Base-by-base conservation (phyloP, 768 basidiomycete genomes). In the Macrolepiota dolichaula region DNA sequence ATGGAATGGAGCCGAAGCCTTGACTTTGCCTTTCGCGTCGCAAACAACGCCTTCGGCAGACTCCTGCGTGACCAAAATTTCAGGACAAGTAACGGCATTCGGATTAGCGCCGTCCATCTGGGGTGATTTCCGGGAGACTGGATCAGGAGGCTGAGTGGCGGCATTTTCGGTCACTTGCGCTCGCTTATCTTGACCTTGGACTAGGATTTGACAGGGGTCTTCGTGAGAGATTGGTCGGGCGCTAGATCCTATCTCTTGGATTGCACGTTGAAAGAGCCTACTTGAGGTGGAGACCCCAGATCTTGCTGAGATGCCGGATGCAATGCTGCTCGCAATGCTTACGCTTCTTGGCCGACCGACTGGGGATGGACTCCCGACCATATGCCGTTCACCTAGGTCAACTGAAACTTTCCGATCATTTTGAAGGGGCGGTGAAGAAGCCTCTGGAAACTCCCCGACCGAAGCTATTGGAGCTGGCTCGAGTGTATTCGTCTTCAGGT, bases 171-270 rank as follows among this genome's bases (percentile, higher is more conserved):
- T 50, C n/a, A 9, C 53, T 27, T 36, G 25, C 49, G 15, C 15
- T 49, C 49, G 46, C 36, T 51, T 51, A 59, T 53, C 44, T 61
- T 55, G 53, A 49, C 32, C 19, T n/a, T 59, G 47, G 15, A 13
- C 32, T 19, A 25, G 53, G 42, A 27, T 47, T 38, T 47, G 59
- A 24, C 24, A 19, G 35, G 42, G 25, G 35, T 19, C 42, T n/a
- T n/a, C n/a, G 19, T 61, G 11, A 22, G 24, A 29, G 9, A 27
- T 12, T 11, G 52, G 35, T 49, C 17, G 52, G 22, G 32, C 19
- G 51, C 40, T n/a, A 54, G 36, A 61, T 55, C 46, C 59, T n/a
- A 55, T 61, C 46, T 49, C 36, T 19, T 61, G 52, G 52, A 55
- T 61, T 61, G 53, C 53, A 25, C 36, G 52, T 27, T 27, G 46